Evolutionary conservation across 1,284 basidiomycete genomes (phyloP).

Genomic region (Cryptococcus wingfieldii): DNA sequence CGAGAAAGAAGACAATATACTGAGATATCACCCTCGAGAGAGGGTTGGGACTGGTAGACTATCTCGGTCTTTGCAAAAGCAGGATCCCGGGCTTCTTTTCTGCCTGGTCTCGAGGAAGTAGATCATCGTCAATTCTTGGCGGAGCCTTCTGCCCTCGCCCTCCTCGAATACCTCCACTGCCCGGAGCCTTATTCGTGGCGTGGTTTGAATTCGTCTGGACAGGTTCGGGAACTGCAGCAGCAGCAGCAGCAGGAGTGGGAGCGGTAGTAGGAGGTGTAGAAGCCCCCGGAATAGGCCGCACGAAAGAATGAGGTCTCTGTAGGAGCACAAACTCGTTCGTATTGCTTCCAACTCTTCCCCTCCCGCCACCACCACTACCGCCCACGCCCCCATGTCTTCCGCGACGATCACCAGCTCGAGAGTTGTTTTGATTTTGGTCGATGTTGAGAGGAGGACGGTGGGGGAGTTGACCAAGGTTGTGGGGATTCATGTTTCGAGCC

Average conservation of each 20-base stretch:
- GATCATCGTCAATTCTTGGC: not conserved
- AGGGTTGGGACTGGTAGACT: not conserved
- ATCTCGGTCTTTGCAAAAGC: conserved; percentile 22
- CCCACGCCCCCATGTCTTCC: conserved; percentile 1
- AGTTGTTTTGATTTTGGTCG: not conserved
- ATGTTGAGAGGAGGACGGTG: not conserved
- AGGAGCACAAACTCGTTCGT: conserved; percentile 33
- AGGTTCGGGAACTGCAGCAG: not conserved
- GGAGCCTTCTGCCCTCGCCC: not conserved
- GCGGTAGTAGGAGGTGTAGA: conserved; percentile 4
- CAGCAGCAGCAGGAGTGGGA: not conserved
- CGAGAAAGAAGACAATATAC: too few species aligned
- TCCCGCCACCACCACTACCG: conserved; percentile 18
- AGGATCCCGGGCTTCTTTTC: conserved; percentile 14
- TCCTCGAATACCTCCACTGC: not conserved
- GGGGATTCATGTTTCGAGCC: not conserved
- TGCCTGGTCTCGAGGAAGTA: not conserved
- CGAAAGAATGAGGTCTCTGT: conserved; percentile 37
- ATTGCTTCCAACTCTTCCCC: conserved; percentile 10
- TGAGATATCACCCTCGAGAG: too few species aligned
- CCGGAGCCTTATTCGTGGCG: not conserved
- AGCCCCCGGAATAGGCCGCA: conserved; percentile 4
- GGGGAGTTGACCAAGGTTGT: not conserved
- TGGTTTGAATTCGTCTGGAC: not conserved
- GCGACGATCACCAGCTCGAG: conserved; percentile 1